Conservation (phyloP, 2,329 filamentous ascomycete species). For the Penicillium hesseltinei region DNA sequence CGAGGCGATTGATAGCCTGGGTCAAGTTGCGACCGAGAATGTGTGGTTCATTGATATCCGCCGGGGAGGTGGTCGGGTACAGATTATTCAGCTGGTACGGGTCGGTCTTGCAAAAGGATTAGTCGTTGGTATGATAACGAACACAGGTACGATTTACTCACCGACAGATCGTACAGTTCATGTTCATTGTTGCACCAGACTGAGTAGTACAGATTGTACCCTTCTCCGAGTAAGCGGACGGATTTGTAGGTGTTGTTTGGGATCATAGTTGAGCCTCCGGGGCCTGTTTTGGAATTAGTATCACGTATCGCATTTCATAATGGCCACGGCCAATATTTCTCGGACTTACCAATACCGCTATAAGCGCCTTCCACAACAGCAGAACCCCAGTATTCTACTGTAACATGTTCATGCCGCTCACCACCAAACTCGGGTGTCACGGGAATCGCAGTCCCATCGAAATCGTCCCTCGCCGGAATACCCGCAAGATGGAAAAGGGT, state of each 20-base stretch:
- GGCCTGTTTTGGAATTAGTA: constrained; percentile 11
- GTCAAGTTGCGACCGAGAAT: constrained; percentile 24
- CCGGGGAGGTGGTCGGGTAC: constrained; percentile 11
- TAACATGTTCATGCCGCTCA: constrained; percentile 54
- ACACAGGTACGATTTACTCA: constrained; percentile 10
- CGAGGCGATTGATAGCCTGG: constrained; percentile 29
- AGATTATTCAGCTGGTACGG: constrained; percentile 40
- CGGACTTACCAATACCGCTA: constrained; percentile 25
- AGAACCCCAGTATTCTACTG: constrained; percentile 57
- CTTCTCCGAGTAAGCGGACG: constrained; percentile 34
- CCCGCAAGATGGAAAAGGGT: constrained; percentile 54
- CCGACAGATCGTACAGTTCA: constrained; percentile 41
- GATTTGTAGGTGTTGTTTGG: constrained; percentile 44
- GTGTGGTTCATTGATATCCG: background rate
- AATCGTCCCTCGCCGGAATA: constrained; percentile 46
- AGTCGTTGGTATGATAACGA: background rate
- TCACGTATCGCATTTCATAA: background rate
- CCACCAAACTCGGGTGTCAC: constrained; percentile 30
- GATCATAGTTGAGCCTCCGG: constrained; percentile 17
- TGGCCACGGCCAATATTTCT: background rate
- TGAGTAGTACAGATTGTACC: constrained; percentile 42
- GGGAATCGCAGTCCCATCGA: constrained; percentile 58
- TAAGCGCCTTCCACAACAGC: constrained; percentile 33
- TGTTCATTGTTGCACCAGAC: constrained; percentile 45
- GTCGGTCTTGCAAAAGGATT: constrained; percentile 30